Percentiles rank a stretch among this genome's conserved stretches.
Evolutionary conservation across 108 stramenopile species (phyloP).

Genomic region (Conticribra guillardii): DNA sequence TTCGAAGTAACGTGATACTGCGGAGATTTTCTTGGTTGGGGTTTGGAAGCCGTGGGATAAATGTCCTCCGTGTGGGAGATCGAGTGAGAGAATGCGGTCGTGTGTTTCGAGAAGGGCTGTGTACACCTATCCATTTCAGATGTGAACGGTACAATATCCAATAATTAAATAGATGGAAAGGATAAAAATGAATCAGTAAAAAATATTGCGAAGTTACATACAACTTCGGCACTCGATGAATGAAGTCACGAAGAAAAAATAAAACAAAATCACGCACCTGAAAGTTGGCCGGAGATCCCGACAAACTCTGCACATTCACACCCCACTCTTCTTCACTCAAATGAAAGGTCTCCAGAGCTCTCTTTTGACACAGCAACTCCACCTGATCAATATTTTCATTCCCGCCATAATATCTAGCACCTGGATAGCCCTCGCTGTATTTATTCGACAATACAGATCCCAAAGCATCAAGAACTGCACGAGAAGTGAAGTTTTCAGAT

Average conservation of each 20-base stretch:
- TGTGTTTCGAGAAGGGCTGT: conserved; percentile 98
- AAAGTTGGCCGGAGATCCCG: conserved; percentile 99
- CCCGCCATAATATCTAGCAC: conserved; percentile 95
- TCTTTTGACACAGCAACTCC: conserved; percentile 95
- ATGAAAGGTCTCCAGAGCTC: conserved; percentile 95
- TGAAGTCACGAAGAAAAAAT: no score
- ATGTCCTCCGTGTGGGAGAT: conserved; percentile 98
- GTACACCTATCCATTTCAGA: conserved; percentile 89
- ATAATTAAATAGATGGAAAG: neutral
- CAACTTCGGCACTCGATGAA: no score
- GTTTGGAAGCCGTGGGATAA: conserved; percentile 98
- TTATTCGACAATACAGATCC: conserved; percentile 98
- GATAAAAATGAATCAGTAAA: neutral
- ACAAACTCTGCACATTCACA: conserved; percentile 94
- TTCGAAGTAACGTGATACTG: conserved; percentile 96
- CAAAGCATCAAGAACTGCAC: conserved; percentile 95
- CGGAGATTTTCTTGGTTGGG: conserved; percentile 94
- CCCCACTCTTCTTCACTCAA: conserved; percentile 94
- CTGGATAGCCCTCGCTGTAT: conserved; percentile 95
- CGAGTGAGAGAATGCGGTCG: conserved; percentile 98
- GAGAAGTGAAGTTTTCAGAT: conserved; percentile 95
- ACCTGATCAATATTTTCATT: conserved; percentile 98
- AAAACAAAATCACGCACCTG: no score
- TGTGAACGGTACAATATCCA: neutral
- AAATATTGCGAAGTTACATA: neutral